A percentile compares a stretch with the other conserved stretches of the same genome.
Conservation (phyloP, 2,329 filamentous ascomycete species). For the Penicillium sp. region DNA sequence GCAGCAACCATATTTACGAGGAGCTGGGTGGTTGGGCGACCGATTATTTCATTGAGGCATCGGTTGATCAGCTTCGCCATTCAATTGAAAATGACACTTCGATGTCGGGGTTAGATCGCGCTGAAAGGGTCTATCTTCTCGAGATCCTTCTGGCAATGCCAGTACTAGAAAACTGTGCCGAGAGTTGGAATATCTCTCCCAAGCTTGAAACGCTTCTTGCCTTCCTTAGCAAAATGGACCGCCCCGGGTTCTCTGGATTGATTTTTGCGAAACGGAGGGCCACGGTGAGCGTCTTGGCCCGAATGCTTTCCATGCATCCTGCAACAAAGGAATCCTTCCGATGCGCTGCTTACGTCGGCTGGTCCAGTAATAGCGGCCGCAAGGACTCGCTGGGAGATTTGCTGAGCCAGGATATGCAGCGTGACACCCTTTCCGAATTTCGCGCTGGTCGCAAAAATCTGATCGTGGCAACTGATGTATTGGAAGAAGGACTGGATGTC, state of each 20-base stretch:
- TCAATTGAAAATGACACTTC: conserved; percentile 26
- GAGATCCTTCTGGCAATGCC: conserved; percentile 35
- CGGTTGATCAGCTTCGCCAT: conserved; percentile 40
- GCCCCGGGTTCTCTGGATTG: conserved; percentile 55
- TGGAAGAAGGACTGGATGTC: conserved; percentile 62
- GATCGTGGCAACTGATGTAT: conserved; percentile 57
- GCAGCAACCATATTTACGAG: conserved; percentile 50
- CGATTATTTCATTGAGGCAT: conserved; percentile 61
- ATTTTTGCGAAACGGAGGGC: conserved; percentile 65
- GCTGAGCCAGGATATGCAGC: conserved; percentile 48
- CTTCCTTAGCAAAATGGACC: conserved; percentile 47
- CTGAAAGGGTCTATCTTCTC: conserved; percentile 55
- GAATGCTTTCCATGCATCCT: conserved; percentile 57
- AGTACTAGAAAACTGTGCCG: conserved; percentile 15
- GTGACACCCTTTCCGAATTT: conserved; percentile 54
- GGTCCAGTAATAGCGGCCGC: conserved; percentile 42
- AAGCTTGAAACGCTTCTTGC: conserved; percentile 59
- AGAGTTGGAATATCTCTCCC: conserved; percentile 46
- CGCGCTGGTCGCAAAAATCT: conserved; percentile 53
- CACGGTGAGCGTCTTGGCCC: conserved; percentile 59
- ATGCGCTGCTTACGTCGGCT: conserved; percentile 46
- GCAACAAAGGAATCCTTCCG: conserved; percentile 46
- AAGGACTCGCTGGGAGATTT: conserved; percentile 52
- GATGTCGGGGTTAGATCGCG: conserved; percentile 49
- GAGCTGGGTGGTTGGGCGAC: conserved; percentile 68